These are phyloP conservation scores for Hypoxylon sp. DNA, from an alignment of 2,329 filamentous ascomycete species.

Conservation along the genomic window DNA sequence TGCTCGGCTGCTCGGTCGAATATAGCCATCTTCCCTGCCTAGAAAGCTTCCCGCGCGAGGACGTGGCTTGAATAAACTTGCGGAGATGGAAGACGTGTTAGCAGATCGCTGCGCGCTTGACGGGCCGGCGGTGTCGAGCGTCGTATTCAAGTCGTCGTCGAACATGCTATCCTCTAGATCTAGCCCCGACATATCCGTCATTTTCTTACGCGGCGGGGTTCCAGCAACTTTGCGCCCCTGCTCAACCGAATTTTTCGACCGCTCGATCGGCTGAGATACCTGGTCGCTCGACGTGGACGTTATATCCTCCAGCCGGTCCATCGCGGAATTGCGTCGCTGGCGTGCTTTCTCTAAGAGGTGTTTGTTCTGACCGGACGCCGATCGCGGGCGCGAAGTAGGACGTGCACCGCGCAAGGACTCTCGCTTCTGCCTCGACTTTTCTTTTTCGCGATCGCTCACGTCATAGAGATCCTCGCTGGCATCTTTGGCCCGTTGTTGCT, in stretches of 20 bases:
- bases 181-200: slow-evolving; percentile 48
- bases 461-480: slow-evolving; percentile 50
- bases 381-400: slow-evolving; percentile 31
- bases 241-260: slow-evolving; percentile 38
- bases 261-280: slow-evolving; percentile 23
- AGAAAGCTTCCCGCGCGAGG: slow-evolving; percentile 52
- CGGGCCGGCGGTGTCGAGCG: slow-evolving; percentile 46
- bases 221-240: slow-evolving; percentile 43
- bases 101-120: slow-evolving; percentile 49
- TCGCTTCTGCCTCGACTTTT: slow-evolving; percentile 42
- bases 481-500: slow-evolving; percentile 19
- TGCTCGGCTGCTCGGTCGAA: slow-evolving; percentile 51
- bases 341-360: slow-evolving; percentile 43
- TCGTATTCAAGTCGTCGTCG: slow-evolving; percentile 51
- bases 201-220: slow-evolving; percentile 46
- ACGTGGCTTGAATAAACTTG: slow-evolving; percentile 49
- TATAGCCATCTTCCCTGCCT: slow-evolving; percentile 49
- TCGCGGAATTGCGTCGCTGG: slow-evolving; percentile 48
- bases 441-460: slow-evolving; percentile 51
- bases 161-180: slow-evolving; percentile 52
- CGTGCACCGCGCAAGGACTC: slow-evolving; percentile 40
- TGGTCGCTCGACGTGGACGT: slow-evolving; percentile 46
- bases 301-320: slow-evolving; percentile 50
- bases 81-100: slow-evolving; percentile 49
- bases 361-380: slow-evolving; percentile 37